Evolutionary conservation across 352 stramenopile species (phyloP).

Genomic region (Pythium oligandrum): DNA sequence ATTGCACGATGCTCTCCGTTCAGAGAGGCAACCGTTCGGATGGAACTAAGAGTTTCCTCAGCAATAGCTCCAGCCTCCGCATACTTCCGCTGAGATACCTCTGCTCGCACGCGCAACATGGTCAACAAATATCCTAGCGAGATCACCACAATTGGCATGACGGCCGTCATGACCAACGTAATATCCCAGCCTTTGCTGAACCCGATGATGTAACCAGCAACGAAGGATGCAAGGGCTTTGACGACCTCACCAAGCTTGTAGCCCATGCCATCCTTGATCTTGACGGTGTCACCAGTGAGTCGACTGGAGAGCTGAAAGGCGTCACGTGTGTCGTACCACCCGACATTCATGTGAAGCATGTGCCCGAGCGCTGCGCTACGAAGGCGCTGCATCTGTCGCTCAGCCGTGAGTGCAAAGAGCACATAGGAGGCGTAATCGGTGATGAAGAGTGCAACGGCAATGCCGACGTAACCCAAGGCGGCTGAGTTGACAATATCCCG

Average conservation of each 20-base stretch:
- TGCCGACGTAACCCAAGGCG: too few relatives aligned
- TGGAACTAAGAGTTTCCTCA: slow-evolving; percentile 13
- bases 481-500: too few relatives aligned
- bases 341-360: slow-evolving; percentile 4
- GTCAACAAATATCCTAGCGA: slow-evolving; percentile 8
- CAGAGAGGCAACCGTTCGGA: slow-evolving; percentile 20
- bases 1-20: slow-evolving; percentile 17
- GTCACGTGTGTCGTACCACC: slow-evolving; percentile 8
- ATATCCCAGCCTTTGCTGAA: slow-evolving; percentile 18
- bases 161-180: slow-evolving; percentile 12
- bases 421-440: too few relatives aligned
- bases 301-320: slow-evolving; percentile 6
- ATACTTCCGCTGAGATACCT: slow-evolving; percentile 8
- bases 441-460: too few relatives aligned
- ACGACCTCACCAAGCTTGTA: slow-evolving; percentile 13
- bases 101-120: slow-evolving; percentile 1
- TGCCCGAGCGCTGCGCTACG: slow-evolving; percentile 1
- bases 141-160: slow-evolving; percentile 10
- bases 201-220: slow-evolving; percentile 11
- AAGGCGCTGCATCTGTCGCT: background rate
- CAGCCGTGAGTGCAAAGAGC: too few relatives aligned
- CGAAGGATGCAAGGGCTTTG: slow-evolving; percentile 7
- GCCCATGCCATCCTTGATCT: too few relatives aligned
- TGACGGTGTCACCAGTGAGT: background rate
- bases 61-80: slow-evolving; percentile 5